These are phyloP conservation scores for Capniomyces stellatus DNA, from an alignment of 371 early-diverging fungal species.

Conservation along the genomic window DNA sequence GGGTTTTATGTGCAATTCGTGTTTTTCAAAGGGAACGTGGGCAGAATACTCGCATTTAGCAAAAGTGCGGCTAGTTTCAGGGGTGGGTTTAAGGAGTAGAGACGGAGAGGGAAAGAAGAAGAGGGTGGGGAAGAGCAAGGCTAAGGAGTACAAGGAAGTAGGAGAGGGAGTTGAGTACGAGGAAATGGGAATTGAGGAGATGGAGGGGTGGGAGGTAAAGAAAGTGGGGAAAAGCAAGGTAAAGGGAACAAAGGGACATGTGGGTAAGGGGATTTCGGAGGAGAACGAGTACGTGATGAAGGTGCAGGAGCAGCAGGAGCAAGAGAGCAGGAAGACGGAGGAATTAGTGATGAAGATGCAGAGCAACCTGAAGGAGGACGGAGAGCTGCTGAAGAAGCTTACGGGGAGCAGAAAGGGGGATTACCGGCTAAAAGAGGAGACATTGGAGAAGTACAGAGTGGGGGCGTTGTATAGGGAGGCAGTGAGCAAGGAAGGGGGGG, in stretches of 20 bases:
- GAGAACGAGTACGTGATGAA: background rate
- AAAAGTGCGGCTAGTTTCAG: background rate
- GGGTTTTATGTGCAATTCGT: slow-evolving; percentile 19
- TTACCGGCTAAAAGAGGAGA: slow-evolving; percentile 9
- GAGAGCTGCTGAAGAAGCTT: slow-evolving; percentile 3
- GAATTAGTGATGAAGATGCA: background rate
- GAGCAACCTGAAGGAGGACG: background rate
- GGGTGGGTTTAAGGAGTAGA: background rate
- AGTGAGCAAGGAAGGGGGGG: too few relatives aligned
- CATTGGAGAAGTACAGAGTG: slow-evolving; percentile 15
- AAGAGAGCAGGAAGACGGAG: background rate
- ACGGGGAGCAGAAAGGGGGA: slow-evolving; percentile 16
- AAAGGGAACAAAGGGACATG: too few relatives aligned
- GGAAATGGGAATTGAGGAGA: slow-evolving; percentile 12
- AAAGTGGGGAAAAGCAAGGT: slow-evolving; percentile 2
- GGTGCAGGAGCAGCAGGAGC: background rate
- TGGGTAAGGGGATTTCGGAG: too few relatives aligned
- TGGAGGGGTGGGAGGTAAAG: slow-evolving; percentile 11
- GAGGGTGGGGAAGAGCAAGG: slow-evolving; percentile 4
- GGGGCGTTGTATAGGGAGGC: slow-evolving; percentile 6
- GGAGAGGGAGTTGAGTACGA: slow-evolving; percentile 13
- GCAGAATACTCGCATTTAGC: slow-evolving; percentile 22
- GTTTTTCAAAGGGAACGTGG: slow-evolving; percentile 25
- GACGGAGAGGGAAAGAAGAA: background rate
- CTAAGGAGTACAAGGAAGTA: slow-evolving; percentile 10